Percentiles rank a stretch among this genome's conserved stretches.
Conservation (phyloP, 352 stramenopile species). For the Globisporangium middletonii region DNA sequence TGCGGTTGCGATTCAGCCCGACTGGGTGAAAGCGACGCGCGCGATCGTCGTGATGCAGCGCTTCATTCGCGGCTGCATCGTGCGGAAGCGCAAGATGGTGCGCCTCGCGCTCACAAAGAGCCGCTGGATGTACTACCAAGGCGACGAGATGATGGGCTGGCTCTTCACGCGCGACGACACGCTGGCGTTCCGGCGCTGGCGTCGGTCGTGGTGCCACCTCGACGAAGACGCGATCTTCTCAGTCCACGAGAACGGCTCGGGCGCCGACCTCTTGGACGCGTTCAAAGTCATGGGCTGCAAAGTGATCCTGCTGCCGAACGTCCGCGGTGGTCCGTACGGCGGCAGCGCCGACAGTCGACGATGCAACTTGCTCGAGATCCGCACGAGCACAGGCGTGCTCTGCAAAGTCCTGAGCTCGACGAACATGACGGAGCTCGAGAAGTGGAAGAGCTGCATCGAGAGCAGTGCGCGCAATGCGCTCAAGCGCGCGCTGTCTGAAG, state of each 20-base stretch:
- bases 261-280: constrained; percentile 51
- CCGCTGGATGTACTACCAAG: constrained; percentile 53
- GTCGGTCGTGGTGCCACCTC: constrained; percentile 75
- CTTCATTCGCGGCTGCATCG: constrained; percentile 71
- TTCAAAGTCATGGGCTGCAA: constrained; percentile 63
- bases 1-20: constrained; percentile 31
- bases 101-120: constrained; percentile 44
- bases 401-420: constrained; percentile 66
- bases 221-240: constrained; percentile 65
- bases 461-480: constrained; percentile 33
- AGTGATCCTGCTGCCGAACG: constrained; percentile 57
- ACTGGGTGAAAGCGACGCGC: constrained; percentile 65
- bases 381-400: constrained; percentile 34
- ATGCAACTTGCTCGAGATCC: constrained; percentile 53
- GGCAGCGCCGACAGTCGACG: constrained; percentile 12
- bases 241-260: constrained; percentile 67
- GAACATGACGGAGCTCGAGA: constrained; percentile 47
- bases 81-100: constrained; percentile 61
- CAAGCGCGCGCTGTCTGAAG: constrained; percentile 14
- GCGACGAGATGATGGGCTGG: constrained; percentile 73
- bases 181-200: constrained; percentile 80
- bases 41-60: constrained; percentile 78
- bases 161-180: constrained; percentile 78
- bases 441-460: constrained; percentile 71
- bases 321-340: constrained; percentile 35